Conservation (phyloP, 306 rosid species). For the Nissolia schottii region DNA sequence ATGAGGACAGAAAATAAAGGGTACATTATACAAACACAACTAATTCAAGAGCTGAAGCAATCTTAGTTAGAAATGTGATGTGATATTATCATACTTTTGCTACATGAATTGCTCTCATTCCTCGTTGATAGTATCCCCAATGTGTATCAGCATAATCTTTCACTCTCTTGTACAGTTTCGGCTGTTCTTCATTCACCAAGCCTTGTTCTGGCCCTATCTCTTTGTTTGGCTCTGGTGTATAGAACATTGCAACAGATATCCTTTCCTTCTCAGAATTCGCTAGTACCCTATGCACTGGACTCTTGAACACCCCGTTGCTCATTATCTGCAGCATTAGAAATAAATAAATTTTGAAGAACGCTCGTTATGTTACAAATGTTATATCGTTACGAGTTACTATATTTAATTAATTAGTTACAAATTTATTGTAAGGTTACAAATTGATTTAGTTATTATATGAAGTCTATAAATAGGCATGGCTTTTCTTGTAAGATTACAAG, state of each 20-base stretch:
- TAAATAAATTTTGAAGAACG: background rate
- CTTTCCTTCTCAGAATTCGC: slow-evolving; percentile 41
- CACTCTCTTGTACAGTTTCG: slow-evolving; percentile 34
- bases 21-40: background rate
- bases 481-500: too few relatives aligned
- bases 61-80: background rate
- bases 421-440: too few relatives aligned
- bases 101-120: slow-evolving; percentile 39
- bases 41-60: too few relatives aligned
- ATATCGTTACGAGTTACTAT: too few relatives aligned
- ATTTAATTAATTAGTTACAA: too few relatives aligned
- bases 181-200: slow-evolving; percentile 36
- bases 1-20: background rate
- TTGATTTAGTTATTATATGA: too few relatives aligned
- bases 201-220: slow-evolving; percentile 46
- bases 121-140: slow-evolving; percentile 32
- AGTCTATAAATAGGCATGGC: too few relatives aligned
- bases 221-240: slow-evolving; percentile 33
- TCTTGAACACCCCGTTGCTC: slow-evolving; percentile 48
- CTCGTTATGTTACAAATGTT: too few relatives aligned
- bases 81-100: slow-evolving; percentile 26
- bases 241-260: slow-evolving; percentile 40
- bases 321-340: slow-evolving; percentile 35
- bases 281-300: slow-evolving; percentile 45
- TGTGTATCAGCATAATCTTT: slow-evolving; percentile 26